These are phyloP conservation scores for Poronia punctata DNA, from an alignment of 495 filamentous ascomycete genomes.

Conservation along the genomic window DNA sequence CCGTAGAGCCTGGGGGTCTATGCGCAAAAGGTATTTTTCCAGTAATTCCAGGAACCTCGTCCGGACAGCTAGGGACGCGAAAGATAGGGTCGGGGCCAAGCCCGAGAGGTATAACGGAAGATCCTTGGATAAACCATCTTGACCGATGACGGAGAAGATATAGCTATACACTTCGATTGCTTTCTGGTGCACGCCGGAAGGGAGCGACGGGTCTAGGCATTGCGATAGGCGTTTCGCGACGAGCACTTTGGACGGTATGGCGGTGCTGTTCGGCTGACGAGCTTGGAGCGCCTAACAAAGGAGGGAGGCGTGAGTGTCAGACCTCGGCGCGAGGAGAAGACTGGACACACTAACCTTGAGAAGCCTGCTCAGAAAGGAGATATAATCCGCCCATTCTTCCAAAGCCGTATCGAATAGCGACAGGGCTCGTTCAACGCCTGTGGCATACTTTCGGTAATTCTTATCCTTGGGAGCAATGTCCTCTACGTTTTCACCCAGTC, in stretches of 20 bases:
- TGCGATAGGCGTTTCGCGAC: constrained; percentile 90
- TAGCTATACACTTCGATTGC: constrained; percentile 87
- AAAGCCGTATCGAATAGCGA: constrained; percentile 86
- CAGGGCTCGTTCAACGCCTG: constrained; percentile 78
- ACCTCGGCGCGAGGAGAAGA: not conserved
- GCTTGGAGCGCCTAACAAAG: constrained; percentile 71
- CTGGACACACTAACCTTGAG: constrained; percentile 59
- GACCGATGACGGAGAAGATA: constrained; percentile 72
- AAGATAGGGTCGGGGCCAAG: constrained; percentile 78
- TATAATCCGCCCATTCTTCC: constrained; percentile 99
- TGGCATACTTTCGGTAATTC: constrained; percentile 83
- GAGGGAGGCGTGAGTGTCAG: constrained; percentile 11
- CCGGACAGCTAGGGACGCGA: constrained; percentile 84
- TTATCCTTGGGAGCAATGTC: constrained; percentile 78
- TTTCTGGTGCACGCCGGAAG: constrained; percentile 98
- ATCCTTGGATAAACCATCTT: constrained; percentile 70
- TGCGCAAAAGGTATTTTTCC: constrained; percentile 66
- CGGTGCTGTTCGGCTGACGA: constrained; percentile 59
- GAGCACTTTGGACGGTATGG: constrained; percentile 74
- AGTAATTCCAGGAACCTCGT: constrained; percentile 76
- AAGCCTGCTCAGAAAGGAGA: constrained; percentile 87
- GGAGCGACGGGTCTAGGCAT: constrained; percentile 86
- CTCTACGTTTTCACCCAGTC: constrained; percentile 32
- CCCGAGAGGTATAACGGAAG: constrained; percentile 85
- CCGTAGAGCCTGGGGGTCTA: constrained; percentile 63